Conservation (phyloP, 495 filamentous ascomycete species). For the Aspergillus indologenus region DNA sequence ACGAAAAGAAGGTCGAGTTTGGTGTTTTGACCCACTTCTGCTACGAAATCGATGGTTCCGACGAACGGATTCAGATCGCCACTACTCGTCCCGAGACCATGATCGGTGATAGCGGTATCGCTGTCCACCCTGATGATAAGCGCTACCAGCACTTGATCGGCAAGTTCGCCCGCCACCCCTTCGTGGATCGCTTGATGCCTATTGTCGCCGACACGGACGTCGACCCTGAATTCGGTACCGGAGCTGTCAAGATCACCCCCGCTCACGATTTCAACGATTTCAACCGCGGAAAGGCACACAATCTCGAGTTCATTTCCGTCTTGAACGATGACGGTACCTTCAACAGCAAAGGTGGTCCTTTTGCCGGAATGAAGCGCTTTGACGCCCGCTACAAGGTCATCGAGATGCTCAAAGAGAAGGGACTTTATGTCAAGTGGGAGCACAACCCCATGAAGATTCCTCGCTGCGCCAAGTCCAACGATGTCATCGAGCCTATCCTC, state of each 20-base stretch:
- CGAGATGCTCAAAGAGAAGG: slow-evolving; percentile 64
- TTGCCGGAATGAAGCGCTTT: slow-evolving; percentile 69
- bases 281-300: slow-evolving; percentile 64
- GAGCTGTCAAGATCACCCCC: slow-evolving; percentile 76
- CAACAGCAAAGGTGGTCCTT: slow-evolving; percentile 60
- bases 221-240: slow-evolving; percentile 73
- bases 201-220: slow-evolving; percentile 71
- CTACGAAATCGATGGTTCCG: slow-evolving; percentile 63
- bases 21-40: slow-evolving; percentile 68
- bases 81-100: slow-evolving; percentile 82
- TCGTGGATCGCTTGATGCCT: slow-evolving; percentile 62
- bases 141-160: slow-evolving; percentile 63
- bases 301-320: slow-evolving; percentile 50
- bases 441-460: slow-evolving; percentile 80
- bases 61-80: slow-evolving; percentile 68
- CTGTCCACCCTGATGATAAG: slow-evolving; percentile 72
- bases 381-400: slow-evolving; percentile 70
- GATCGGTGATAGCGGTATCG: slow-evolving; percentile 74
- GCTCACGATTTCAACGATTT: slow-evolving; percentile 80
- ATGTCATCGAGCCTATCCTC: slow-evolving; percentile 75
- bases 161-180: slow-evolving; percentile 67
- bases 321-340: slow-evolving; percentile 62
- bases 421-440: slow-evolving; percentile 73
- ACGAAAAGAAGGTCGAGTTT: slow-evolving; percentile 68
- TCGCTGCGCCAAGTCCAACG: slow-evolving; percentile 68